Evolutionary conservation across 1,284 basidiomycete species (phyloP), one percentile per base, ranked within the genome.

Genomic region (Tylopilus orsonianus): DNA sequence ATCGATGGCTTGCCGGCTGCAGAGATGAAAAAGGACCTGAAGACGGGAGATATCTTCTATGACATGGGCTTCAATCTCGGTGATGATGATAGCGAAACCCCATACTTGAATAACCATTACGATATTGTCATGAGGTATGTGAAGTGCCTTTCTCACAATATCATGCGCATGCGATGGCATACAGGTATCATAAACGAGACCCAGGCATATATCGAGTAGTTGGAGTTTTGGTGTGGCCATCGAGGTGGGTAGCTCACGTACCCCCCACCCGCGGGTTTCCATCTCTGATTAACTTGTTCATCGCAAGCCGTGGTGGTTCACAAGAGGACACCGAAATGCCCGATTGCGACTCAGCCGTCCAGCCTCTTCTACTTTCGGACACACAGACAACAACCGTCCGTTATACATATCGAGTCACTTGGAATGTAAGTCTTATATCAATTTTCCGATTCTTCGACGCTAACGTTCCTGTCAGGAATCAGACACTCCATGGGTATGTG

Each of bases 1-100:
- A 77, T 98, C 38, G 95, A 98, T 61, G 95, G 95, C 4, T 78
- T 98, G 30, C 96, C 96, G 4, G 92, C 90, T 8, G 92, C 93
- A 5, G 92, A 96, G 69, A 89, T 93, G 85, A 94, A 92, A 71
- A 70, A 77, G 39, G 92, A 96, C 65, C 64, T 75, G 44, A 79
- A 85, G 57, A 90, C 83, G 2, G 79, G 81, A 16, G 92, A 96
- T 46, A 67, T 87, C 18, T 97, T 96, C 71, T 93, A 90, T 62
- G 92, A 95, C 69, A 89, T 91, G 79, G 92, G 80, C 50, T 91
- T 90, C 70, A 88, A 89, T 58, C 74, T 91, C 13, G 87, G 90
- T 7, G 75, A 86, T 59, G 83, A 90, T 49, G 74, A 73, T 39
- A 68, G 68, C 42, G 78, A 81, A 39, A 66, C 64, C 18, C 90